Percentiles rank a stretch among this genome's conserved stretches.
These are phyloP conservation scores for Sporisorium graminicola DNA, from an alignment of 1,284 basidiomycete species.

Conservation along the genomic window DNA sequence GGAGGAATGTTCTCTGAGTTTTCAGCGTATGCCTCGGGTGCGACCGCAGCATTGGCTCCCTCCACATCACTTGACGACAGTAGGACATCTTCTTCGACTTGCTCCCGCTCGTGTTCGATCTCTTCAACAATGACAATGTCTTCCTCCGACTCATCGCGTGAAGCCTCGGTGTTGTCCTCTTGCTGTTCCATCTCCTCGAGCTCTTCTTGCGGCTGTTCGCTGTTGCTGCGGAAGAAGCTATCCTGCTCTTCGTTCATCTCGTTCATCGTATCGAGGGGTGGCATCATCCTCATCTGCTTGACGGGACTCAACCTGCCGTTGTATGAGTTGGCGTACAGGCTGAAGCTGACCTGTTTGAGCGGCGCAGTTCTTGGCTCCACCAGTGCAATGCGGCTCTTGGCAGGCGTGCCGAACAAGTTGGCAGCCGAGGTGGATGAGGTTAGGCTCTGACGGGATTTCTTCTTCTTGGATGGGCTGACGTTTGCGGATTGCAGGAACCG, in stretches of 20 bases:
- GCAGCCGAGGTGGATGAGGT: slow-evolving; percentile 16
- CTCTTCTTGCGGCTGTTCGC: slow-evolving; percentile 12
- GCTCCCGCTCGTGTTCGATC: slow-evolving; percentile 29
- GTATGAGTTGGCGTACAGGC: slow-evolving; percentile 28
- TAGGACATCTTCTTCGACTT: background rate
- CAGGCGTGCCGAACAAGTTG: slow-evolving; percentile 37
- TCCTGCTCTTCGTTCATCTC: slow-evolving; percentile 52
- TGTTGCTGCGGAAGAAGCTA: slow-evolving; percentile 30
- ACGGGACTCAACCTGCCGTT: slow-evolving; percentile 41
- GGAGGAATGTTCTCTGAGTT: slow-evolving; percentile 25
- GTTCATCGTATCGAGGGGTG: slow-evolving; percentile 46
- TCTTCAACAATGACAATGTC: slow-evolving; percentile 46
- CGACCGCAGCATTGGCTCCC: background rate
- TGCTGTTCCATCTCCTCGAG: background rate
- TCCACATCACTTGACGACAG: background rate
- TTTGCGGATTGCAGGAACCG: slow-evolving; percentile 47
- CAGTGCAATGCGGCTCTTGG: slow-evolving; percentile 17
- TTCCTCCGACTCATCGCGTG: slow-evolving; percentile 23
- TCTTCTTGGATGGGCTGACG: slow-evolving; percentile 31
- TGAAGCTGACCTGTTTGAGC: slow-evolving; percentile 51
- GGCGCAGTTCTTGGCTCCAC: slow-evolving; percentile 44
- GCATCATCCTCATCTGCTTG: slow-evolving; percentile 51
- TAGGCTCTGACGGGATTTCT: slow-evolving; percentile 34
- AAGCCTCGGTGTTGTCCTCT: slow-evolving; percentile 3
- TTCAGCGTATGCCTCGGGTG: background rate